Percentiles rank a stretch among this genome's conserved stretches.
phyloP scores from a whole-genome alignment of 192 early-diverging fungal species.

The Ambispora gerdemannii region DNA sequence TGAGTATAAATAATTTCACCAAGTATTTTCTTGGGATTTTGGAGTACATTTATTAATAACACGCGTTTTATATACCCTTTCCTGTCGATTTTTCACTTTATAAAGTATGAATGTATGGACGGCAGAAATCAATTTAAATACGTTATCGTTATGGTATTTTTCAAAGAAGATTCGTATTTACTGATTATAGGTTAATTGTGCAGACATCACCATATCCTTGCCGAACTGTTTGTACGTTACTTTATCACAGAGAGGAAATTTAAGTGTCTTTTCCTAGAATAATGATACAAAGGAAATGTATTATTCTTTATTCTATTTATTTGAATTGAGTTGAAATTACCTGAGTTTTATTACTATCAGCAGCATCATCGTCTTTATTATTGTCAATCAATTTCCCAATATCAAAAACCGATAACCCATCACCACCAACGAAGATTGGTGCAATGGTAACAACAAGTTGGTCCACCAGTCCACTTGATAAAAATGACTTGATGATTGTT shows the following conservation, averaged over 20 bases:
- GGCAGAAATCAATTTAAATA: no score
- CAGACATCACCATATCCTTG: slow-evolving; percentile 51
- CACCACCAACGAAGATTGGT: slow-evolving; percentile 62
- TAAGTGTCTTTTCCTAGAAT: not conserved
- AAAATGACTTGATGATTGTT: slow-evolving; percentile 63
- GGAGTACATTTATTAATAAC: no score
- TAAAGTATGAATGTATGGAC: no score
- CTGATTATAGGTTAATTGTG: no score
- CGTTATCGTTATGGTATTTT: no score
- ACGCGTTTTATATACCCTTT: no score
- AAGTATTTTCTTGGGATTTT: no score
- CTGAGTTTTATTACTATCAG: not conserved
- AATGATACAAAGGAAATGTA: not conserved
- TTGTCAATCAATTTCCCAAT: slow-evolving; percentile 26
- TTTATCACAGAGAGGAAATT: slow-evolving; percentile 28
- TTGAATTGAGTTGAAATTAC: no score
- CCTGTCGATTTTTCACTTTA: no score
- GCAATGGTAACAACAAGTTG: slow-evolving; percentile 68
- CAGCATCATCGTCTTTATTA: not conserved
- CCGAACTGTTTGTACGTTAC: slow-evolving; percentile 48
- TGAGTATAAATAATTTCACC: no score
- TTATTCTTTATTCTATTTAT: no score
- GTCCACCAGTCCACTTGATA: slow-evolving; percentile 46
- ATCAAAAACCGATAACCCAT: slow-evolving; percentile 50
- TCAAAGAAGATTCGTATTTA: no score